Conservation (phyloP, 306 rosid genomes). For the Cicer bijugum region DNA sequence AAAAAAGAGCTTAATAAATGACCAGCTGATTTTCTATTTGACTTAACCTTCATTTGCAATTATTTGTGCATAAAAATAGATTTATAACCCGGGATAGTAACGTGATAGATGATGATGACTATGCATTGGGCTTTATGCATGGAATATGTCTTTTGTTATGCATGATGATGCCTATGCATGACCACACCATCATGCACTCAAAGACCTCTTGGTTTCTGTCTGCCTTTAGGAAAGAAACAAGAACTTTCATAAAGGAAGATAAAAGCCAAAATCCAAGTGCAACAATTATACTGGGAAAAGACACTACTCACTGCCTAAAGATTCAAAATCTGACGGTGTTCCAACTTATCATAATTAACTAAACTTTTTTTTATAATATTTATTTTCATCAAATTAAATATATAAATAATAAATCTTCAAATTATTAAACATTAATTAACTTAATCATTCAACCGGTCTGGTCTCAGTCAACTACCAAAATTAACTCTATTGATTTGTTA, state of each 20-base stretch:
- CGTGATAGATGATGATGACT: slow-evolving; percentile 38
- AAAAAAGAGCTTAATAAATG: too few relatives aligned
- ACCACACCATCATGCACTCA: slow-evolving; percentile 43
- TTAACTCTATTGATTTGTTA: too few relatives aligned
- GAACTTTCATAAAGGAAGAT: slow-evolving; percentile 49
- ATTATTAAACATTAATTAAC: too few relatives aligned
- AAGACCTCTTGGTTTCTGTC: slow-evolving; percentile 36
- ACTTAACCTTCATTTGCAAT: too few relatives aligned
- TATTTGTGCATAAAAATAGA: too few relatives aligned
- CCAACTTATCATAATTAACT: neutral
- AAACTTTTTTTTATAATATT: too few relatives aligned
- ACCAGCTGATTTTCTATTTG: too few relatives aligned
- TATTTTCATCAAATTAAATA: too few relatives aligned
- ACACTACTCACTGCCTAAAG: neutral
- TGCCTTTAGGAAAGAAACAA: slow-evolving; percentile 48
- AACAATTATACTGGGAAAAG: neutral
- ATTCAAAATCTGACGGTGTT: neutral
- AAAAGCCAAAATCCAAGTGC: slow-evolving; percentile 25
- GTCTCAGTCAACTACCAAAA: too few relatives aligned
- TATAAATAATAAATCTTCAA: too few relatives aligned
- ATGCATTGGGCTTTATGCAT: slow-evolving; percentile 41
- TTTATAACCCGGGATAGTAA: too few relatives aligned
- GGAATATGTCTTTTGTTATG: slow-evolving; percentile 36
- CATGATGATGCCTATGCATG: slow-evolving; percentile 41
- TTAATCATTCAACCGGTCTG: too few relatives aligned